Conservation (phyloP, 768 basidiomycete genomes). For the Rhodotorula diobovata region DNA sequence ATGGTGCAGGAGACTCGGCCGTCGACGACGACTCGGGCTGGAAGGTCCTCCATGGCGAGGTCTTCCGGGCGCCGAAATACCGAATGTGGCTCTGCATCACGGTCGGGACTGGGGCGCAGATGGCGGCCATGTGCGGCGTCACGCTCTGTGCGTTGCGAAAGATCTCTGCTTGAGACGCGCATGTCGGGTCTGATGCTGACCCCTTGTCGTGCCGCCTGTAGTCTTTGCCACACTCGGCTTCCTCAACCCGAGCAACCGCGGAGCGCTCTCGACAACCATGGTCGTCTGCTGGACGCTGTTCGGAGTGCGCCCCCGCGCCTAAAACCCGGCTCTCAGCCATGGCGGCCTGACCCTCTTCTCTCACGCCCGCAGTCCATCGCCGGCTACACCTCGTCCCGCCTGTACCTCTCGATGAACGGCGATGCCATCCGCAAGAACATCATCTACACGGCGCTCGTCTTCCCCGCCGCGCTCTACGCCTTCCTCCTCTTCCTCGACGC, state of each 20-base stretch:
- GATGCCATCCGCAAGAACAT: conserved; percentile 71
- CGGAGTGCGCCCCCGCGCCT: conserved; percentile 50
- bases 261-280: conserved; percentile 88
- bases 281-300: conserved; percentile 93
- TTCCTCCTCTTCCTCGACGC: conserved; percentile 86
- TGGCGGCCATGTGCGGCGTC: conserved; percentile 77
- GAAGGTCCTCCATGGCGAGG: conserved; percentile 95
- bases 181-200: no score
- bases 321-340: no score
- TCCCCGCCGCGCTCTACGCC: conserved; percentile 82
- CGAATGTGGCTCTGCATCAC: conserved; percentile 75
- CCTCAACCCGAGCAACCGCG: conserved; percentile 90
- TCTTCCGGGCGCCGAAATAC: conserved; percentile 76
- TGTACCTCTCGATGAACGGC: conserved; percentile 76
- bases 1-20: conserved; percentile 44
- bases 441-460: conserved; percentile 77
- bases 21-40: conserved; percentile 84
- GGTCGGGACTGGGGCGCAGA: conserved; percentile 84
- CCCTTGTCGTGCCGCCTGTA: conserved; percentile 48
- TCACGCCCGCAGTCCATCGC: conserved; percentile 52
- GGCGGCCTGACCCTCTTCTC: not conserved
- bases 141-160: conserved; percentile 70
- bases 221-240: conserved; percentile 90
- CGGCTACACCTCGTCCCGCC: conserved; percentile 79
- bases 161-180: no score